phyloP scores from a whole-genome alignment of 148 eudicot species.

The Chenopodium quinoa region DNA sequence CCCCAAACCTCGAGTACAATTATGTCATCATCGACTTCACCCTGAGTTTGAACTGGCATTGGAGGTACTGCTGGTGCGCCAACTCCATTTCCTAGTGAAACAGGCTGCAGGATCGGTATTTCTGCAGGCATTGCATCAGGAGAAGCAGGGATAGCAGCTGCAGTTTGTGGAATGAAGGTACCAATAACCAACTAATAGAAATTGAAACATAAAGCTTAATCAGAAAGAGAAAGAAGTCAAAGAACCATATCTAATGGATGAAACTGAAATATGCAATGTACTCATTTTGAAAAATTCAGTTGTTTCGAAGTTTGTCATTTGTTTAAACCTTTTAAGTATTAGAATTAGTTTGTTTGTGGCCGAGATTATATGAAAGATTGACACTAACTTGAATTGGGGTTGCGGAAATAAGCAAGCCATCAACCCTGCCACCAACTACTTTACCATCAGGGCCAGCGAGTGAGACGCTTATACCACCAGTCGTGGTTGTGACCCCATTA shows the following conservation, averaged over 20 bases:
- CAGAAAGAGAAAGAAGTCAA: not conserved
- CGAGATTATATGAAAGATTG: not conserved
- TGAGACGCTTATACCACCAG: slow-evolving; percentile 76
- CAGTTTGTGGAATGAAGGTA: slow-evolving; percentile 44
- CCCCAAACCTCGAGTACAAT: slow-evolving; percentile 19
- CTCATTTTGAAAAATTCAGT: not conserved
- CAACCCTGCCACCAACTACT: slow-evolving; percentile 82
- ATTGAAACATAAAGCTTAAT: not conserved
- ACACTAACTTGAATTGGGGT: slow-evolving; percentile 69
- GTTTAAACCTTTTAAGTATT: not conserved
- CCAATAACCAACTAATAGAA: slow-evolving; percentile 57
- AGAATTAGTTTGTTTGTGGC: not conserved
- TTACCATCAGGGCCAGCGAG: slow-evolving; percentile 85
- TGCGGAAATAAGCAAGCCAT: slow-evolving; percentile 72
- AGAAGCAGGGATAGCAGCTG: slow-evolving; percentile 6
- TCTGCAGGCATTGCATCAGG: slow-evolving; percentile 15
- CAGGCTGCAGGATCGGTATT: slow-evolving; percentile 8
- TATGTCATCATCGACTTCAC: slow-evolving; percentile 39
- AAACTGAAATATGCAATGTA: not conserved
- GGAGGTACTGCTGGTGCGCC: slow-evolving; percentile 12
- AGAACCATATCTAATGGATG: not conserved
- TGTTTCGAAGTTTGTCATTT: not conserved
- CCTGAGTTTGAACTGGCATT: slow-evolving; percentile 19
- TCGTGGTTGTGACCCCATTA: slow-evolving; percentile 54
- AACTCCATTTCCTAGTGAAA: not conserved